Evolutionary conservation across 192 early-diverging fungal species (phyloP).

Genomic region (Coemansia sp.): DNA sequence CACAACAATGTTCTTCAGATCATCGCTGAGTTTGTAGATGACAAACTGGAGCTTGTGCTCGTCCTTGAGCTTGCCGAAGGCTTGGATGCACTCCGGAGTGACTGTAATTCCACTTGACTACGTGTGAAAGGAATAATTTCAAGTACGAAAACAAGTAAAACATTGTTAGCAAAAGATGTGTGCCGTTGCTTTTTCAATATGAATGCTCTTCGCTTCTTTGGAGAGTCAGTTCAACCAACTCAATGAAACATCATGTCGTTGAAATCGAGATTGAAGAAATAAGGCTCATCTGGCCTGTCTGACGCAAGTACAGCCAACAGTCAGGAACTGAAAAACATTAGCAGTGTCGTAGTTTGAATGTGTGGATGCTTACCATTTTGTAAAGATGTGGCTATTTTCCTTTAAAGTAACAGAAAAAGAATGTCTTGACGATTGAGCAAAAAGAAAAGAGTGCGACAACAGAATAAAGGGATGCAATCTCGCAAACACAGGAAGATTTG

Average conservation of each 20-base stretch:
- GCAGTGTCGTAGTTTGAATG: neutral
- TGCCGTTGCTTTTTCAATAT: neutral
- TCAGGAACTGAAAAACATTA: neutral
- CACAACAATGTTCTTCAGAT: constrained; percentile 68
- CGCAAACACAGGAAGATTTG: too few relatives aligned
- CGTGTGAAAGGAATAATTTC: neutral
- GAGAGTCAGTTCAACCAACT: neutral
- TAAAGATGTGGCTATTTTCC: neutral
- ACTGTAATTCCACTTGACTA: constrained; percentile 80
- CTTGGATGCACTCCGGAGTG: constrained; percentile 59
- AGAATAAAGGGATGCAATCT: neutral
- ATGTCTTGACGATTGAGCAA: neutral
- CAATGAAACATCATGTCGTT: neutral
- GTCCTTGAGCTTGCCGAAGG: constrained; percentile 74
- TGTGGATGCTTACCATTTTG: constrained; percentile 7
- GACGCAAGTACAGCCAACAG: neutral
- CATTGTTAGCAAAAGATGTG: neutral
- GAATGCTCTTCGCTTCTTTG: neutral
- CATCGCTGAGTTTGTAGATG: constrained; percentile 78
- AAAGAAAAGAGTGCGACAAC: neutral
- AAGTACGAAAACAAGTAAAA: neutral
- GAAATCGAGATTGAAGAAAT: neutral
- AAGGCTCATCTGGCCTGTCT: neutral
- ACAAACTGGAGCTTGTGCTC: constrained; percentile 60
- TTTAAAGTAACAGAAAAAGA: neutral